A percentile compares a stretch with the other conserved stretches of the same genome.
Evolutionary conservation across 1,139 yeast species (phyloP).

Genomic region (Sugiyamaella japonica): DNA sequence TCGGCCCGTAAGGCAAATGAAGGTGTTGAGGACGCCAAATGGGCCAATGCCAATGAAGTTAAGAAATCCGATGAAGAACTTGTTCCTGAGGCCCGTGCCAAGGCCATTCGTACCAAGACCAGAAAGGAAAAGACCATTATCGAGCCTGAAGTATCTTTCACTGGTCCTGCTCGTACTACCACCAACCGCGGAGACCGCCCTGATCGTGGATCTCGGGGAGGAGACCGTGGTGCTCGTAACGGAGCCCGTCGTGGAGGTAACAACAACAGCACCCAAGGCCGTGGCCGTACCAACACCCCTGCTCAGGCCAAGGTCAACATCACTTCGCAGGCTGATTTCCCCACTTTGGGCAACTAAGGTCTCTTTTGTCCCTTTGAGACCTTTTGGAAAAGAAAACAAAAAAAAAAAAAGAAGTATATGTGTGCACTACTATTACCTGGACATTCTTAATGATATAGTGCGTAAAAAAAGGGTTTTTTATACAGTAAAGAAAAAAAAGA

Average conservation of each 20-base stretch:
- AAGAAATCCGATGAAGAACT: conserved; percentile 48
- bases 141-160: conserved; percentile 61
- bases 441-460: conserved; percentile 7
- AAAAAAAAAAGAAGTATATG: background rate
- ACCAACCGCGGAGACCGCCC: conserved; percentile 35
- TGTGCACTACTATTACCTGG: conserved; percentile 7
- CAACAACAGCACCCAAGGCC: conserved; percentile 30
- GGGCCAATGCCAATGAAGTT: conserved; percentile 42
- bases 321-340: conserved; percentile 36
- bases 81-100: conserved; percentile 53
- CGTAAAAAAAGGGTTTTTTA: conserved; percentile 6
- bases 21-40: conserved; percentile 55
- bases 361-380: conserved; percentile 2
- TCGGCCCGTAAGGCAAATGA: conserved; percentile 58
- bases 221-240: conserved; percentile 31
- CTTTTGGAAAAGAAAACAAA: background rate
- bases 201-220: conserved; percentile 37
- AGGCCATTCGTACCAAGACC: conserved; percentile 49
- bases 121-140: conserved; percentile 67
- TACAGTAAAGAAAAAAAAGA: background rate
- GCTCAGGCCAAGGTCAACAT: conserved; percentile 31
- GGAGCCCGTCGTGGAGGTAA: conserved; percentile 35
- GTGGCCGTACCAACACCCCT: conserved; percentile 36
- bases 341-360: conserved; percentile 37
- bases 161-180: conserved; percentile 43